These are phyloP conservation scores for Grammothele lineata DNA, from an alignment of 768 basidiomycete species.

Conservation along the genomic window DNA sequence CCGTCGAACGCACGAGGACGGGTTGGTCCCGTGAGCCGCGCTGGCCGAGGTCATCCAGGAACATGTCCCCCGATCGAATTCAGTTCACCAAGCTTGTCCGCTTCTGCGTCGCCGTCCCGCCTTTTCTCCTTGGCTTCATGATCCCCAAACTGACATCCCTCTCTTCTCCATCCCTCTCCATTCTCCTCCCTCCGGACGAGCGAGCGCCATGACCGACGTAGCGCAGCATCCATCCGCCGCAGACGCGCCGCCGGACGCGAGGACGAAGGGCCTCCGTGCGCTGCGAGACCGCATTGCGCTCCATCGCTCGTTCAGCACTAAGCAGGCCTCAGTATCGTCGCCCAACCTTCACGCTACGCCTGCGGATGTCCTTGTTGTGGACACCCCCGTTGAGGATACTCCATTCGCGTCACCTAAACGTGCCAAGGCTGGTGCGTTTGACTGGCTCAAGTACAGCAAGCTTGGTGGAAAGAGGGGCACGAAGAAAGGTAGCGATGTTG, in stretches of 20 bases:
- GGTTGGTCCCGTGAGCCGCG: too few relatives aligned
- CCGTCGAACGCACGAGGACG: too few relatives aligned
- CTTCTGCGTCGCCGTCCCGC: too few relatives aligned
- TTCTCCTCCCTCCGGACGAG: not conserved
- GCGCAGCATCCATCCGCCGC: not conserved
- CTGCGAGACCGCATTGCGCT: conserved; percentile 10
- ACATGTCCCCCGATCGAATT: not conserved
- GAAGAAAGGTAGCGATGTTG: conserved; percentile 11
- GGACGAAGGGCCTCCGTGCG: conserved; percentile 10
- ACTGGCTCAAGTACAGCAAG: conserved; percentile 18
- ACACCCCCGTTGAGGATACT: not conserved
- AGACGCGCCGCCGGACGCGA: not conserved
- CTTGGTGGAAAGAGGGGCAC: conserved; percentile 4
- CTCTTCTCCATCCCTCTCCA: not conserved
- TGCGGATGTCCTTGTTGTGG: not conserved
- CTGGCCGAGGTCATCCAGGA: too few relatives aligned
- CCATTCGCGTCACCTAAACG: not conserved
- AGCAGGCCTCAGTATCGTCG: conserved; percentile 11
- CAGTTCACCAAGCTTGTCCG: too few relatives aligned
- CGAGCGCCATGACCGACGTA: not conserved
- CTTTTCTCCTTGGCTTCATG: too few relatives aligned
- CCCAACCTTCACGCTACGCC: conserved; percentile 1
- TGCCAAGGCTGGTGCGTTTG: conserved; percentile 16
- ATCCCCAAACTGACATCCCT: too few relatives aligned
- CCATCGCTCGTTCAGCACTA: conserved; percentile 10